Percentiles rank a stretch among this genome's conserved stretches.
Evolutionary conservation across 768 basidiomycete species (phyloP).

Genomic region (Porpolomopsis calyptriformis): DNA sequence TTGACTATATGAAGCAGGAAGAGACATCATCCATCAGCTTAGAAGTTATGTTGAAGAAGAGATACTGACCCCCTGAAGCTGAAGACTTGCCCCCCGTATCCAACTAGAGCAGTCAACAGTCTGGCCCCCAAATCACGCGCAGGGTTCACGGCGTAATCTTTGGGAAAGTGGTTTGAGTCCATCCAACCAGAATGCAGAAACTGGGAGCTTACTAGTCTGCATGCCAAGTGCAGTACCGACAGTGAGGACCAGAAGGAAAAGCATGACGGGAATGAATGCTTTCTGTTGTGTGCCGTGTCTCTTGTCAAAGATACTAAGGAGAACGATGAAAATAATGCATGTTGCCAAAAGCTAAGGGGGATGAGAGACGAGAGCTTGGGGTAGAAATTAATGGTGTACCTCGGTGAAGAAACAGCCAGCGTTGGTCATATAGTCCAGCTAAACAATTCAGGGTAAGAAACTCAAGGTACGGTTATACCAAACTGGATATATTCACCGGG

Average conservation of each 20-base stretch:
- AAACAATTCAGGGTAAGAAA: background rate
- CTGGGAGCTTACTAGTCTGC: slow-evolving; percentile 36
- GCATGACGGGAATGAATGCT: slow-evolving; percentile 42
- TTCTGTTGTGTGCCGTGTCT: slow-evolving; percentile 36
- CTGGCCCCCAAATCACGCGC: slow-evolving; percentile 66
- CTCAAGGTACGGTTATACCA: background rate
- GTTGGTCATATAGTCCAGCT: slow-evolving; percentile 32
- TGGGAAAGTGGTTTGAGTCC: background rate
- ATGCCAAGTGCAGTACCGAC: slow-evolving; percentile 49
- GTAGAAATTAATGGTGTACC: background rate
- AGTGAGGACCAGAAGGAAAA: slow-evolving; percentile 51
- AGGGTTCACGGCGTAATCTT: slow-evolving; percentile 56
- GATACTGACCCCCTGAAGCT: slow-evolving; percentile 30
- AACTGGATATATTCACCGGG: slow-evolving; percentile 33
- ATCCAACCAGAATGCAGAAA: background rate
- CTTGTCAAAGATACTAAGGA: slow-evolving; percentile 45
- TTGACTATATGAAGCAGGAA: slow-evolving; percentile 30
- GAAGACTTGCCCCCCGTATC: slow-evolving; percentile 51
- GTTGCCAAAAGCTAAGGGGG: slow-evolving; percentile 40
- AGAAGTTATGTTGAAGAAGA: background rate
- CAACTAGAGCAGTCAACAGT: slow-evolving; percentile 58
- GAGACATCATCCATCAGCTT: slow-evolving; percentile 4
- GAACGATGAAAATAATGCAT: slow-evolving; percentile 41
- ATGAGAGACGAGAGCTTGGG: background rate
- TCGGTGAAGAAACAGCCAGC: slow-evolving; percentile 35